Percentiles rank a stretch among this genome's conserved stretches.
Evolutionary conservation across 2,329 filamentous ascomycete genomes (phyloP).

Genomic region (Fusarium siculi): DNA sequence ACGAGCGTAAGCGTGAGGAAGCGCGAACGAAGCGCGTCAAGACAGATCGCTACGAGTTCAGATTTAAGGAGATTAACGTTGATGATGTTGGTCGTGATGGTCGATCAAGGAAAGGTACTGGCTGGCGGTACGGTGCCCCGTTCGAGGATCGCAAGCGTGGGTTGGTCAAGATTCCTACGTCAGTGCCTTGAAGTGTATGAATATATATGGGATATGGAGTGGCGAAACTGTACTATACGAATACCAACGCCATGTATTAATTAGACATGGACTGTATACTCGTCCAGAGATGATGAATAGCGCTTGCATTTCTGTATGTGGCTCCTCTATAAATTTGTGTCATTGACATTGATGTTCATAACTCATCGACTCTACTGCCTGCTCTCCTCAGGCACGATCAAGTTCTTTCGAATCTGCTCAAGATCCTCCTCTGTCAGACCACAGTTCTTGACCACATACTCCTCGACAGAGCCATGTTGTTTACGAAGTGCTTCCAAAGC

Average conservation of each 20-base stretch:
- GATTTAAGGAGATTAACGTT: conserved; percentile 68
- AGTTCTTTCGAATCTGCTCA: conserved; percentile 60
- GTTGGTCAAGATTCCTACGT: conserved; percentile 74
- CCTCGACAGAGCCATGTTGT: conserved; percentile 71
- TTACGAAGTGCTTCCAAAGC: conserved; percentile 65
- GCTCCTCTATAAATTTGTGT: background rate
- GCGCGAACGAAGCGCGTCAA: conserved; percentile 57
- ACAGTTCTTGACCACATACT: conserved; percentile 69
- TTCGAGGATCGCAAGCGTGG: conserved; percentile 71
- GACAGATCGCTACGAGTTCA: conserved; percentile 68
- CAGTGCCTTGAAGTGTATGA: conserved; percentile 59
- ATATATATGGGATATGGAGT: conserved; percentile 25
- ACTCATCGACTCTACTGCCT: background rate
- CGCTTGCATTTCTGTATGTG: conserved; percentile 12
- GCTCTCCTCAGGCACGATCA: conserved; percentile 53
- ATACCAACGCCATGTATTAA: conserved; percentile 40
- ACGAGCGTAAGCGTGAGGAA: conserved; percentile 51
- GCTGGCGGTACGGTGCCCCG: conserved; percentile 73
- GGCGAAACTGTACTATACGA: conserved; percentile 43
- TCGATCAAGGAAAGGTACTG: conserved; percentile 61
- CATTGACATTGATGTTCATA: background rate
- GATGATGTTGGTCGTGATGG: conserved; percentile 67
- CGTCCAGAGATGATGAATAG: conserved; percentile 18
- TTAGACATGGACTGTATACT: conserved; percentile 24
- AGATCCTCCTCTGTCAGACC: conserved; percentile 67